phyloP scores from a whole-genome alignment of 495 filamentous ascomycete genomes.

The Penicillium dipodomyicola region DNA sequence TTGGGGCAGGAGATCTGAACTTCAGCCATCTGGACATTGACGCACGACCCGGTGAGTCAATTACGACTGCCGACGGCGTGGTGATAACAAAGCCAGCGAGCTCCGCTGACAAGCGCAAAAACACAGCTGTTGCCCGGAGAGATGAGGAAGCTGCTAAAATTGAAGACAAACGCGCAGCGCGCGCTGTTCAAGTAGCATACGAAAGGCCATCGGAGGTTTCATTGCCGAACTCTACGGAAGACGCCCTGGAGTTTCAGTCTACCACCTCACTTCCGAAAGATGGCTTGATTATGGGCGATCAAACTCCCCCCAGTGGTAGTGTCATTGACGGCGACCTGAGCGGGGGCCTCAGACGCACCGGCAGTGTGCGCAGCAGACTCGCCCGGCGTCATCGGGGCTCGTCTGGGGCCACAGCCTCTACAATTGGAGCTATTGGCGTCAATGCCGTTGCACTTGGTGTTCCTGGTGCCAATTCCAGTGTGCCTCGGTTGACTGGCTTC shows the following conservation, averaged over 20 bases:
- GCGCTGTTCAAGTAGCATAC: slow-evolving; percentile 62
- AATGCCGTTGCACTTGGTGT: slow-evolving; percentile 64
- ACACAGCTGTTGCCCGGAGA: slow-evolving; percentile 37
- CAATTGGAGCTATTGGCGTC: slow-evolving; percentile 67
- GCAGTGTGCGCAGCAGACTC: slow-evolving; percentile 80
- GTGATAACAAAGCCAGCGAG: slow-evolving; percentile 41
- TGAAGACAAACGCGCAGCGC: slow-evolving; percentile 57
- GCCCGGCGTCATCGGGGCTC: slow-evolving; percentile 75
- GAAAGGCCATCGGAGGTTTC: slow-evolving; percentile 43
- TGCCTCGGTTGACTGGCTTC: slow-evolving; percentile 85
- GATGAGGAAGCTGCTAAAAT: slow-evolving; percentile 55
- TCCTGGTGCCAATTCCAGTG: slow-evolving; percentile 53
- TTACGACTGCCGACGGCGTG: slow-evolving; percentile 40
- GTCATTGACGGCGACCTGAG: slow-evolving; percentile 63
- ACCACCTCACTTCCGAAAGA: slow-evolving; percentile 37
- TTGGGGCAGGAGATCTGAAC: slow-evolving; percentile 85
- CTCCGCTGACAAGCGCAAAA: slow-evolving; percentile 38
- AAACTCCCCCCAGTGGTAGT: slow-evolving; percentile 63
- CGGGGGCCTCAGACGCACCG: slow-evolving; percentile 62
- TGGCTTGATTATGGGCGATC: slow-evolving; percentile 46
- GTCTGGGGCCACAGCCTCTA: slow-evolving; percentile 73
- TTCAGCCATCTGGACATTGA: slow-evolving; percentile 69
- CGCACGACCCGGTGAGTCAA: slow-evolving; percentile 36
- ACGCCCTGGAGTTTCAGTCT: slow-evolving; percentile 34
- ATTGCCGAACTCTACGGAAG: slow-evolving; percentile 28